phyloP scores from a whole-genome alignment of 441 rosid genomes.

The Corymbia calophylla region DNA sequence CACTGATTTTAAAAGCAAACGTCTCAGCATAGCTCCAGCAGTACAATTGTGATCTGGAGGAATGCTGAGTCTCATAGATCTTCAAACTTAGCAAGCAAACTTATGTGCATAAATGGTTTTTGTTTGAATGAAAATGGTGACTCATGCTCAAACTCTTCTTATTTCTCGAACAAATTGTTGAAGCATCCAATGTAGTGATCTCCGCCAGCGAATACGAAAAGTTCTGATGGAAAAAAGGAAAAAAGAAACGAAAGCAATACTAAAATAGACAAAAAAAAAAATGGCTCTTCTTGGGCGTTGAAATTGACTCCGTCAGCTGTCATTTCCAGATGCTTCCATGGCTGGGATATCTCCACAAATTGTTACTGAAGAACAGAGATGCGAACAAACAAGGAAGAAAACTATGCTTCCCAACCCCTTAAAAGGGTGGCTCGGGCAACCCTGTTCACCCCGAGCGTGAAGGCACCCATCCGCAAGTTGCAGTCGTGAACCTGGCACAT shows the following conservation, averaged over 20 bases:
- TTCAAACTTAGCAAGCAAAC: not conserved
- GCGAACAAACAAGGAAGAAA: not conserved
- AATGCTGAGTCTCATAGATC: not conserved
- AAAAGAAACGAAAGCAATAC: not conserved
- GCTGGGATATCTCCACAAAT: not conserved
- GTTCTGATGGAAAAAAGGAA: not conserved
- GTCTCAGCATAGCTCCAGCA: not conserved
- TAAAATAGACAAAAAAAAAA: not conserved
- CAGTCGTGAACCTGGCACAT: constrained; percentile 84
- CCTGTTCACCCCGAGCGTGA: constrained; percentile 87
- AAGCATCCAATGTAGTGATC: not conserved
- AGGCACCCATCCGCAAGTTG: constrained; percentile 96
- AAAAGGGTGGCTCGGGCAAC: constrained; percentile 82
- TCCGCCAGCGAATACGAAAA: not conserved
- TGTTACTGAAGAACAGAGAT: not conserved
- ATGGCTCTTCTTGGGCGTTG: not conserved
- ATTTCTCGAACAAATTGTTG: not conserved
- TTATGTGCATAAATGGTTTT: not conserved
- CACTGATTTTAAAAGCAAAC: not conserved
- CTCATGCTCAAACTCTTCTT: not conserved
- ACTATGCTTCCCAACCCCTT: constrained; percentile 95
- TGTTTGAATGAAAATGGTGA: not conserved
- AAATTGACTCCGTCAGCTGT: not conserved
- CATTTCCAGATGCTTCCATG: not conserved
- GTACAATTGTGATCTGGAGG: not conserved